Percentiles rank a stretch among this genome's conserved stretches.
These are phyloP conservation scores for Linnemannia exigua DNA, from an alignment of 192 early-diverging fungal species.

Conservation along the genomic window DNA sequence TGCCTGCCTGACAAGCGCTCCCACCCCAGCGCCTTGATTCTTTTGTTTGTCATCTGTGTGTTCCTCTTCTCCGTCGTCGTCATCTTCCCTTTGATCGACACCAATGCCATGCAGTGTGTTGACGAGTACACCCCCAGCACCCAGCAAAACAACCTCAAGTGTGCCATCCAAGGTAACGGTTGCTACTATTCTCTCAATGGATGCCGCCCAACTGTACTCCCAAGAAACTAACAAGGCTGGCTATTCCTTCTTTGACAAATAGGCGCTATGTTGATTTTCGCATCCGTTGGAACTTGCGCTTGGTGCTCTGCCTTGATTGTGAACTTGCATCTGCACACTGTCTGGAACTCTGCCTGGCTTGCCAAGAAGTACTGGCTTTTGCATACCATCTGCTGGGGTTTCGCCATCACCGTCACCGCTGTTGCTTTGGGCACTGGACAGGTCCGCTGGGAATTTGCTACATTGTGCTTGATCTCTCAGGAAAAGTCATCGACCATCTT, in stretches of 20 bases:
- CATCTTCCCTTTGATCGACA: slow-evolving; percentile 61
- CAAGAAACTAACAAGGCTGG: neutral
- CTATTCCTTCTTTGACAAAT: neutral
- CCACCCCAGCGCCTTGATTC: slow-evolving; percentile 66
- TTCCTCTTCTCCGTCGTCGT: slow-evolving; percentile 64
- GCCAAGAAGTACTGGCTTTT: slow-evolving; percentile 56
- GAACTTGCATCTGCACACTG: slow-evolving; percentile 65
- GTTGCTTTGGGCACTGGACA: slow-evolving; percentile 54
- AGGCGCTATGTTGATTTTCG: slow-evolving; percentile 66
- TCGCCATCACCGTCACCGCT: slow-evolving; percentile 54
- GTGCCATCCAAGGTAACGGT: slow-evolving; percentile 63
- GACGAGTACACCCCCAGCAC: slow-evolving; percentile 52
- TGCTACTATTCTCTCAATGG: neutral
- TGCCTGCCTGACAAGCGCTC: slow-evolving; percentile 63
- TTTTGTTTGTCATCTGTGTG: slow-evolving; percentile 58
- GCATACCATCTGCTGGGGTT: slow-evolving; percentile 64
- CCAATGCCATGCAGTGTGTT: slow-evolving; percentile 60
- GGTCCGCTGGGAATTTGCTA: slow-evolving; percentile 65
- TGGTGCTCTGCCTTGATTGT: slow-evolving; percentile 66
- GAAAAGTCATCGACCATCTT: slow-evolving; percentile 57
- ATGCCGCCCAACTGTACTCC: too few species aligned
- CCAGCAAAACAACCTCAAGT: slow-evolving; percentile 61
- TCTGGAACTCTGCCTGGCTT: slow-evolving; percentile 69
- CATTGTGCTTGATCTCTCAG: slow-evolving; percentile 62
- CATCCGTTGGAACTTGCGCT: slow-evolving; percentile 53